phyloP scores from a whole-genome alignment of 768 basidiomycete genomes.

The Glaciozyma antarctica region DNA sequence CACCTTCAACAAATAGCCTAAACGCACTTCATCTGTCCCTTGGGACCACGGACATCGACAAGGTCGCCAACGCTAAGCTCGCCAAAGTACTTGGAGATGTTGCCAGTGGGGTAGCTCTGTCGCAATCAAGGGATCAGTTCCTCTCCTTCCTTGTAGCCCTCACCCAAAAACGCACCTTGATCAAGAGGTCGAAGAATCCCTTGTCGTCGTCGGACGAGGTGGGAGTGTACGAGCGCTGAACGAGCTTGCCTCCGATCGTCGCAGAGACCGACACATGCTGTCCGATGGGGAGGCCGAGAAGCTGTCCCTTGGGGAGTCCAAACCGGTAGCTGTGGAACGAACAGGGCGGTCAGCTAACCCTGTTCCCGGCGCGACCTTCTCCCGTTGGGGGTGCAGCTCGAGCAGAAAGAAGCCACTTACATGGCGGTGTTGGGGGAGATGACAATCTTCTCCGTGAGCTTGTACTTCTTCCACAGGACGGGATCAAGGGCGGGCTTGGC shows the following conservation, averaged over 20 bases:
- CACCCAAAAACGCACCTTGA: constrained; percentile 58
- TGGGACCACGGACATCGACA: constrained; percentile 87
- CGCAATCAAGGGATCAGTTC: neutral
- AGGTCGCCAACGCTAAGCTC: constrained; percentile 77
- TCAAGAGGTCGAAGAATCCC: constrained; percentile 89
- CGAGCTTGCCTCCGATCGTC: constrained; percentile 79
- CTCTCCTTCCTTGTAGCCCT: neutral
- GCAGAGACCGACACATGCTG: constrained; percentile 91
- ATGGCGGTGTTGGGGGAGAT: constrained; percentile 94
- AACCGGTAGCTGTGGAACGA: constrained; percentile 68
- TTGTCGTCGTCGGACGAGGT: constrained; percentile 81
- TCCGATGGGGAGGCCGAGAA: constrained; percentile 87
- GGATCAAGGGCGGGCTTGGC: constrained; percentile 65
- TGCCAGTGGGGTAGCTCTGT: constrained; percentile 92
- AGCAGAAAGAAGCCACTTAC: constrained; percentile 44
- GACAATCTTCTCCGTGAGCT: constrained; percentile 65
- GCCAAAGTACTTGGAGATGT: constrained; percentile 80
- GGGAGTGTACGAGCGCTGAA: constrained; percentile 90
- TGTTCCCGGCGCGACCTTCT: neutral
- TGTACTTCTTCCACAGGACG: constrained; percentile 68
- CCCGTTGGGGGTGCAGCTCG: neutral
- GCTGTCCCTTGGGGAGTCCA: constrained; percentile 61
- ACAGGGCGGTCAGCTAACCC: neutral
- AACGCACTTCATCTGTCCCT: constrained; percentile 64
- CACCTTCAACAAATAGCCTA: too few relatives aligned